phyloP scores from a whole-genome alignment of 2,329 filamentous ascomycete genomes.

The Tolypocladium capitatum region DNA sequence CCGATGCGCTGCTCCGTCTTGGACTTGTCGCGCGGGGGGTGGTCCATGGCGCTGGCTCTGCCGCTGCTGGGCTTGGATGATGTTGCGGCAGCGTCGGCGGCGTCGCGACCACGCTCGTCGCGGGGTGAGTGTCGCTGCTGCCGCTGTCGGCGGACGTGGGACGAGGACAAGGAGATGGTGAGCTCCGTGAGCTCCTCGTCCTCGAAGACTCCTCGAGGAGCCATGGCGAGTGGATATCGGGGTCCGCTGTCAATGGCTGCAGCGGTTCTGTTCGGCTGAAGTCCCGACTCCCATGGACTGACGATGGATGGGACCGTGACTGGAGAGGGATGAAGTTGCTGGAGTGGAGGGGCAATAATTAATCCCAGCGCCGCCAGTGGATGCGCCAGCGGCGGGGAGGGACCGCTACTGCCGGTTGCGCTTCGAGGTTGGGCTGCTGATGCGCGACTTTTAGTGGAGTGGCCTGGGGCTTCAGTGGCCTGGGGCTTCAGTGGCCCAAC shows the following conservation, averaged over 20 bases:
- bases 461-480: neutral
- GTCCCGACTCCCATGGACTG: neutral
- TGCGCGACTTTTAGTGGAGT: neutral
- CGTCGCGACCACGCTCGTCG: conserved; percentile 12
- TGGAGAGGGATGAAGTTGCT: neutral
- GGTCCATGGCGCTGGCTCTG: conserved; percentile 21
- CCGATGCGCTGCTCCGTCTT: conserved; percentile 75
- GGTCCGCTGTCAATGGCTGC: conserved; percentile 1
- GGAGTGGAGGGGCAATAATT: neutral
- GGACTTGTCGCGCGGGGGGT: conserved; percentile 28
- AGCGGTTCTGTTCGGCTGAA: neutral
- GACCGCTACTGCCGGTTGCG: too few relatives aligned
- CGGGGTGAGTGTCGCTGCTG: conserved; percentile 14
- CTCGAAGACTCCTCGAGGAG: conserved; percentile 48
- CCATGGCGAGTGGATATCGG: conserved; percentile 23
- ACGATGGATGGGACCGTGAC: neutral
- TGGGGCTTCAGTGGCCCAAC: too few relatives aligned
- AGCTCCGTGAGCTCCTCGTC: conserved; percentile 78
- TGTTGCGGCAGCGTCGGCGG: conserved; percentile 10
- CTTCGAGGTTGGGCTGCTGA: neutral
- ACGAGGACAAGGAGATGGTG: conserved; percentile 59
- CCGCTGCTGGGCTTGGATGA: conserved; percentile 12
- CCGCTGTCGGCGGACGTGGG: conserved; percentile 43
- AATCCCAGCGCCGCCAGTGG: neutral
- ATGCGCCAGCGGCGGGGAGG: neutral